Evolutionary conservation across 2,329 filamentous ascomycete genomes (phyloP).

Genomic region (Paraphoma sp.): DNA sequence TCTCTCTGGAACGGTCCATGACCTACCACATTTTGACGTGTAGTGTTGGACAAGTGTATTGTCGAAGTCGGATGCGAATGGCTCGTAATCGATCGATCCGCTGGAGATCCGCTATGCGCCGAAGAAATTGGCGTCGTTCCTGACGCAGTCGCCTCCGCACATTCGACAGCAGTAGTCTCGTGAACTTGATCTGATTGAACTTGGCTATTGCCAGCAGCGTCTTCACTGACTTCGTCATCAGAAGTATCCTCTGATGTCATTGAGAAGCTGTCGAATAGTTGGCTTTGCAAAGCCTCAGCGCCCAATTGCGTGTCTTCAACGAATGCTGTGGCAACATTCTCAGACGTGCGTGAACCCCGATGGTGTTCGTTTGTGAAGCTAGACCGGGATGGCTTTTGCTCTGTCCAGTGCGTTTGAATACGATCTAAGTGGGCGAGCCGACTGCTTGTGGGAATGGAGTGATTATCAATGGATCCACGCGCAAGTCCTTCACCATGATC

Average conservation of each 20-base stretch:
- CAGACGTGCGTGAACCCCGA: not conserved
- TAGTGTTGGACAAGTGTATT: too few relatives aligned
- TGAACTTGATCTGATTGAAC: not conserved
- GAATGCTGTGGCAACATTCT: slow-evolving; percentile 27
- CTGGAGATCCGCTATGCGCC: not conserved
- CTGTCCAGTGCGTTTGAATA: slow-evolving; percentile 32
- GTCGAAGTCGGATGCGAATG: not conserved
- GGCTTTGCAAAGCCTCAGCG: slow-evolving; percentile 50
- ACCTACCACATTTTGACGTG: too few relatives aligned
- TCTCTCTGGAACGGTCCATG: slow-evolving; percentile 2
- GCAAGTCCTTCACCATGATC: not conserved
- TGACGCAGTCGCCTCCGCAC: not conserved
- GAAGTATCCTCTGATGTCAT: slow-evolving; percentile 24
- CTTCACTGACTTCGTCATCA: slow-evolving; percentile 2
- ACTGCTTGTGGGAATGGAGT: slow-evolving; percentile 18
- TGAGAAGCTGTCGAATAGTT: slow-evolving; percentile 40
- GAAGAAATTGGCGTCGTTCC: not conserved
- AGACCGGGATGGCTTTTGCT: slow-evolving; percentile 14
- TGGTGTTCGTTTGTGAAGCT: slow-evolving; percentile 3
- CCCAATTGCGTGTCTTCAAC: slow-evolving; percentile 55
- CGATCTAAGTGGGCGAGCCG: slow-evolving; percentile 35
- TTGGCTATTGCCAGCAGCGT: not conserved
- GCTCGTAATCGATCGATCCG: not conserved
- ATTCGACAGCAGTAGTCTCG: not conserved
- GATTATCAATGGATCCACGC: slow-evolving; percentile 1